Evolutionary conservation across 345 rosid genomes (phyloP).

Genomic region (Eutrema heterophyllum): DNA sequence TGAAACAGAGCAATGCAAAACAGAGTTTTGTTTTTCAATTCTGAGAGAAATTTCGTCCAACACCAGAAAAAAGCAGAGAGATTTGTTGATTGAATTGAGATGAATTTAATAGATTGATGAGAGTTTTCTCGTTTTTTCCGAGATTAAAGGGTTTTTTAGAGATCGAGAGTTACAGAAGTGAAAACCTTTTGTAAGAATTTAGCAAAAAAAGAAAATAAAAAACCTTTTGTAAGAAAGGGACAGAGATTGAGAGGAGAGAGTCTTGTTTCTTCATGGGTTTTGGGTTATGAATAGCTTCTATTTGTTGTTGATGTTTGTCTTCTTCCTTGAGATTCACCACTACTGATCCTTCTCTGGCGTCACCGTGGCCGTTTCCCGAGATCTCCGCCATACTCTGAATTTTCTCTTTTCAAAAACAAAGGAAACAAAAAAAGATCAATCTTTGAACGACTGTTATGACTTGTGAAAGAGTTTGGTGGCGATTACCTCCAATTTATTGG

Average conservation of each 20-base stretch:
- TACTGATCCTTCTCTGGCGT: slow-evolving; percentile 37
- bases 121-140: not conserved
- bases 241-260: slow-evolving; percentile 42
- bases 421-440: not conserved
- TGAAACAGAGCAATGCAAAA: not conserved
- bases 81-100: not conserved
- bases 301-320: slow-evolving; percentile 19
- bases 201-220: not conserved
- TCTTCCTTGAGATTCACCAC: slow-evolving; percentile 48
- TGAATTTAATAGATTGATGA: not conserved
- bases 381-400: slow-evolving; percentile 46
- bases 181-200: slow-evolving; percentile 71
- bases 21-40: not conserved
- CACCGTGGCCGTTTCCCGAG: slow-evolving; percentile 18
- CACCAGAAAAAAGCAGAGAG: too few relatives aligned
- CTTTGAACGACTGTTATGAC: slow-evolving; percentile 4
- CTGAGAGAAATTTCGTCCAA: not conserved
- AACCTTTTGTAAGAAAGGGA: slow-evolving; percentile 82
- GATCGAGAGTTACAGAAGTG: slow-evolving; percentile 1
- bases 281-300: not conserved
- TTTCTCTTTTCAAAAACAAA: not conserved
- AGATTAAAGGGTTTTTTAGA: not conserved
- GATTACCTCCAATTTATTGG: slow-evolving; percentile 27
- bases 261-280: slow-evolving; percentile 37
- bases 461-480: slow-evolving; percentile 25